These are phyloP conservation scores for Streptanthus diversifolius DNA, from an alignment of 345 rosid genomes.

Conservation along the genomic window DNA sequence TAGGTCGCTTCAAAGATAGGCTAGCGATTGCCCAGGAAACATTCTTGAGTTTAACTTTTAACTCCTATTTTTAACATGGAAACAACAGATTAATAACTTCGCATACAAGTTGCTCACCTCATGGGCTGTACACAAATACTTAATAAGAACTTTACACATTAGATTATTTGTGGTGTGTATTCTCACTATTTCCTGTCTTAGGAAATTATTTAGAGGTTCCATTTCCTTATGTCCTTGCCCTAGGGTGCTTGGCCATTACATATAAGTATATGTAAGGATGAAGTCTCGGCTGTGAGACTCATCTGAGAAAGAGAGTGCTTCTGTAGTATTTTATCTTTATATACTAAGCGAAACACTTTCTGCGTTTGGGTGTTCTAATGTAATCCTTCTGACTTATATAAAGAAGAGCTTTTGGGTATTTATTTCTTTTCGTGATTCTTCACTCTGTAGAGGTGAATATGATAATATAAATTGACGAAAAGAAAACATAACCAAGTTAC, in stretches of 20 bases:
- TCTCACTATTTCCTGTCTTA: not conserved
- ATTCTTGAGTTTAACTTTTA: constrained; percentile 71
- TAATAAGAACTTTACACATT: not conserved
- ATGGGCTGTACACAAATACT: constrained; percentile 14
- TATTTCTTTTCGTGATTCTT: not conserved
- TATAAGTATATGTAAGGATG: constrained; percentile 3
- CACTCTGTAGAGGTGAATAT: not conserved
- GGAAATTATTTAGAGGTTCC: not conserved
- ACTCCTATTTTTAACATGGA: constrained; percentile 44
- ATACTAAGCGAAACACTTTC: not conserved
- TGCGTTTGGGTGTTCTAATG: not conserved
- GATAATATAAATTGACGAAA: not conserved
- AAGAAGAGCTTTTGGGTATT: not conserved
- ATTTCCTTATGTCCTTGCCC: not conserved
- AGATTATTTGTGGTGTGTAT: not conserved
- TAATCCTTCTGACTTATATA: not conserved
- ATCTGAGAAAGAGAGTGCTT: constrained; percentile 16
- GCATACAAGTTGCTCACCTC: constrained; percentile 13
- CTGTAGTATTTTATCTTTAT: not conserved
- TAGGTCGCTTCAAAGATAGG: constrained; percentile 61
- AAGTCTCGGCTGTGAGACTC: not conserved
- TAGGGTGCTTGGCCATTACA: constrained; percentile 1
- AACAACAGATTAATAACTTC: constrained; percentile 19
- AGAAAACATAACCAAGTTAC: constrained; percentile 34
- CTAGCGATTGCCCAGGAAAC: constrained; percentile 85